A percentile compares a stretch with the other conserved stretches of the same genome.
These are phyloP conservation scores for Plasmodium gallinaceum DNA, from an alignment of 169 alveolate genomes.

Conservation along the genomic window DNA sequence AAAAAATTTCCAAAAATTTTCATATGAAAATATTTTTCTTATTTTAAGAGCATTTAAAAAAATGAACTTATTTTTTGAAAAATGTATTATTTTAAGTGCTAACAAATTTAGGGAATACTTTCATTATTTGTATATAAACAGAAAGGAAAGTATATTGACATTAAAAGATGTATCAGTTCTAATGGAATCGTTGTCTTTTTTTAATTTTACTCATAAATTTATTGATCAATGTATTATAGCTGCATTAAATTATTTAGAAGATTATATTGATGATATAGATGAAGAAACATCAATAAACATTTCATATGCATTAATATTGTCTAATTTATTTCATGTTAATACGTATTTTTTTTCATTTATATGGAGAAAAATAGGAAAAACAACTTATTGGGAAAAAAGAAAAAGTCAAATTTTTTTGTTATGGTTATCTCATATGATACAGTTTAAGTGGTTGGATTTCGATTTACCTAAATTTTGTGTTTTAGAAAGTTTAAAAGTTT, in stretches of 20 bases:
- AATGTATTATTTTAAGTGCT: slow-evolving; percentile 44
- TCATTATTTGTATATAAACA: slow-evolving; percentile 31
- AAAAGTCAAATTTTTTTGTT: slow-evolving; percentile 78
- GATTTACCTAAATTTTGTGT: slow-evolving; percentile 83
- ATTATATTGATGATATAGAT: slow-evolving; percentile 79
- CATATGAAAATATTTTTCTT: slow-evolving; percentile 37
- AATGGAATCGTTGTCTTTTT: slow-evolving; percentile 75
- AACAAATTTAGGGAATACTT: slow-evolving; percentile 41
- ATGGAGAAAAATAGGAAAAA: slow-evolving; percentile 85
- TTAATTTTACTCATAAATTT: slow-evolving; percentile 37
- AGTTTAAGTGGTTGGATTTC: slow-evolving; percentile 77
- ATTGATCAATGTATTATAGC: slow-evolving; percentile 66
- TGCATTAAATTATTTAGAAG: slow-evolving; percentile 79
- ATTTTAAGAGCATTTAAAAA: slow-evolving; percentile 61
- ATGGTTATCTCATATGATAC: slow-evolving; percentile 85
- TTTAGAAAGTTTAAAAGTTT: slow-evolving; percentile 75
- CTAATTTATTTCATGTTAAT: slow-evolving; percentile 77
- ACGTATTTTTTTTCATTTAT: slow-evolving; percentile 81
- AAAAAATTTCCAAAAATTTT: slow-evolving; percentile 66
- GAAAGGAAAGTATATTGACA: slow-evolving; percentile 46
- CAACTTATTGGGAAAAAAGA: slow-evolving; percentile 82
- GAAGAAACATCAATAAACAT: slow-evolving; percentile 81
- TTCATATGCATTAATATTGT: slow-evolving; percentile 79
- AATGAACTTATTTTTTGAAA: slow-evolving; percentile 68
- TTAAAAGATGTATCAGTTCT: slow-evolving; percentile 77